Percentiles rank a stretch among this genome's conserved stretches.
phyloP scores from a whole-genome alignment of 2,329 filamentous ascomycete species.

The Colletotrichum costaricense region DNA sequence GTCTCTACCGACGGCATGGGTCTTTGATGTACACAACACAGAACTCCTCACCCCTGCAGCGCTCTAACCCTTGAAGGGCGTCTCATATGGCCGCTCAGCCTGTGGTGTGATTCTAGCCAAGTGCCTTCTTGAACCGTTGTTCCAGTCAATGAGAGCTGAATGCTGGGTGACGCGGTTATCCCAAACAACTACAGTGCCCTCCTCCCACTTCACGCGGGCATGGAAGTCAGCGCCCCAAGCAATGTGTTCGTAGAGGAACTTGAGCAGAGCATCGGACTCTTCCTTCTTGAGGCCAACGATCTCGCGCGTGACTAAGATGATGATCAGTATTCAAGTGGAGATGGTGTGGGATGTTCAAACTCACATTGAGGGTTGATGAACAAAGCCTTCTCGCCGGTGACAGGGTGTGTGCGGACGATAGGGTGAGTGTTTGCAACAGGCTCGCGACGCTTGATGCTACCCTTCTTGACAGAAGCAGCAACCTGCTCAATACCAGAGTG shows the following conservation, averaged over 20 bases:
- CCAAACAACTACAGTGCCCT: slow-evolving; percentile 33
- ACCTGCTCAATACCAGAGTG: slow-evolving; percentile 34
- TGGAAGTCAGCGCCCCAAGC: slow-evolving; percentile 35
- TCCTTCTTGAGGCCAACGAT: slow-evolving; percentile 34
- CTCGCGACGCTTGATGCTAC: slow-evolving; percentile 34
- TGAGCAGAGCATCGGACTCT: slow-evolving; percentile 32
- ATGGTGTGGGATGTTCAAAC: background rate
- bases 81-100: slow-evolving; percentile 32
- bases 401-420: slow-evolving; percentile 31
- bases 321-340: background rate
- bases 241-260: slow-evolving; percentile 34
- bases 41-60: no score
- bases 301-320: slow-evolving; percentile 20
- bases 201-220: slow-evolving; percentile 34
- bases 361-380: slow-evolving; percentile 33
- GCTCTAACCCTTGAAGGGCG: slow-evolving; percentile 30
- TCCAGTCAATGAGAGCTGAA: slow-evolving; percentile 33
- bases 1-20: background rate
- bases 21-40: background rate
- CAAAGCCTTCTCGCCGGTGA: slow-evolving; percentile 33
- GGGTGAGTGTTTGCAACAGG: slow-evolving; percentile 33
- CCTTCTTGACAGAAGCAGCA: slow-evolving; percentile 30
- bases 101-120: slow-evolving; percentile 34
- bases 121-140: slow-evolving; percentile 32
- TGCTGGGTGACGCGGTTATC: slow-evolving; percentile 34